Conservation (phyloP, 2,329 filamentous ascomycete genomes). For the Clonostachys byssicola region DNA sequence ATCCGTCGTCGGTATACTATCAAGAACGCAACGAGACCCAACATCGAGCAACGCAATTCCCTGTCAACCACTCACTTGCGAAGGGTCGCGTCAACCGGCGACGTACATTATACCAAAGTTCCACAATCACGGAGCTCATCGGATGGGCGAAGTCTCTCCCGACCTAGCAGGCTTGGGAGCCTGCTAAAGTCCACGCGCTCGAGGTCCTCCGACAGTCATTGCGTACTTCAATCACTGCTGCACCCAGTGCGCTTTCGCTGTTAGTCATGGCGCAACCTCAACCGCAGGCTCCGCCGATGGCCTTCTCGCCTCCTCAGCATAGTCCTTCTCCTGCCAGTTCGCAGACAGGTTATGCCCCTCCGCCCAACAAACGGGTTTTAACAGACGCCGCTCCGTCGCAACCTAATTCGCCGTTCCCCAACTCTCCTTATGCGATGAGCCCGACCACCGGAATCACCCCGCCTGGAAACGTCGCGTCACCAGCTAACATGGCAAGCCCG, state of each 20-base stretch:
- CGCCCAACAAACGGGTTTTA: slow-evolving; percentile 62
- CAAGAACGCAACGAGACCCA: no score
- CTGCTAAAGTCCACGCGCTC: slow-evolving; percentile 27
- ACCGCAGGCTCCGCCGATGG: slow-evolving; percentile 41
- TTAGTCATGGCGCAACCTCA: slow-evolving; percentile 56
- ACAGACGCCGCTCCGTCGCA: slow-evolving; percentile 64
- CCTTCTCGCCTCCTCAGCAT: slow-evolving; percentile 58
- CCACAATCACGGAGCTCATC: slow-evolving; percentile 14
- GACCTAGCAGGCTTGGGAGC: slow-evolving; percentile 45
- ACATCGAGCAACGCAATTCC: no score
- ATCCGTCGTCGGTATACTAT: no score
- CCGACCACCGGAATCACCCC: slow-evolving; percentile 36
- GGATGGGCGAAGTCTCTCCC: slow-evolving; percentile 41
- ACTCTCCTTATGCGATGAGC: slow-evolving; percentile 44
- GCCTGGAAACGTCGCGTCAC: slow-evolving; percentile 27
- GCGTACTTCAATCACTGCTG: not conserved
- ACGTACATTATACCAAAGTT: no score
- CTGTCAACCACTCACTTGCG: no score
- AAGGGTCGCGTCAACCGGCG: no score
- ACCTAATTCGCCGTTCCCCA: slow-evolving; percentile 57
- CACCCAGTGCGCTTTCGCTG: slow-evolving; percentile 2
- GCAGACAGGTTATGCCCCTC: slow-evolving; percentile 50
- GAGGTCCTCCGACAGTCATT: slow-evolving; percentile 1
- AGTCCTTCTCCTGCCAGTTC: slow-evolving; percentile 57
- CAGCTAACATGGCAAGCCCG: slow-evolving; percentile 25